Evolutionary conservation across 139 green algal genomes (phyloP), one percentile per base, ranked within the genome.

Genomic region (Tetradesmus obliquus): DNA sequence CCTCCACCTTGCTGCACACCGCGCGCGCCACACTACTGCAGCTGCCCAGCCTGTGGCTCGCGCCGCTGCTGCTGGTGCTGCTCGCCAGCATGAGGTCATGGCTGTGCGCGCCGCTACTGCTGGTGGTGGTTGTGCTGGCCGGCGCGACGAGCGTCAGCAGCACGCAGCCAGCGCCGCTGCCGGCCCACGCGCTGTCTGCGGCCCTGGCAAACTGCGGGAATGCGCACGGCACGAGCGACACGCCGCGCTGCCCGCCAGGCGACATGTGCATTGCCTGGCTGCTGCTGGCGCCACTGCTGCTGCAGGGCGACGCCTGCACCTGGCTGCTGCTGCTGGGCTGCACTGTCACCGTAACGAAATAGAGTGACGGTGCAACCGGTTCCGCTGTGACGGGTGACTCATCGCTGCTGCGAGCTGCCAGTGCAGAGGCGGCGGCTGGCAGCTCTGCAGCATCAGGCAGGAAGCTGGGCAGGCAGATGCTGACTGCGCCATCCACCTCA

Each of bases 1-100:
- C 87, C 9, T 54, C 87, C 58, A 91, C 60, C 55, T 58, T 72
- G 17, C 22, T 76, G 53, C 87, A 91, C 87, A 91, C 87, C 19
- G 69, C 69, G 13, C 10, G 60, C 60, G 12, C 10, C 60, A 13
- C 60, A 10, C 60, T 72, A 10, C 60, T 72, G 60, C 10, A 72
- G 10, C 60, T 72, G 60, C 60, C 60, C 60, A 72, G 60, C 60
- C 32, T 45, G 32, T 45, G 32, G 32, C 58, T 66, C 8, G 58
- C 58, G 10, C 7, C 58, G 58, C 58, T 66, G 58, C 58, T 66
- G 58, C 58, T 66, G 58, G 58, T 66, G 58, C 7, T 10, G 69
- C 69, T 79, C 69, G 69, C 17, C 69, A n/a, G 6, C 69, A 12
- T 7, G 5, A n/a, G 69, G 12, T 79, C 17, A 22, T 79, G 69